A percentile compares a stretch with the other conserved stretches of the same genome.
Conservation (phyloP, 192 early-diverging fungal species). For the Polychytrium aggregatum region DNA sequence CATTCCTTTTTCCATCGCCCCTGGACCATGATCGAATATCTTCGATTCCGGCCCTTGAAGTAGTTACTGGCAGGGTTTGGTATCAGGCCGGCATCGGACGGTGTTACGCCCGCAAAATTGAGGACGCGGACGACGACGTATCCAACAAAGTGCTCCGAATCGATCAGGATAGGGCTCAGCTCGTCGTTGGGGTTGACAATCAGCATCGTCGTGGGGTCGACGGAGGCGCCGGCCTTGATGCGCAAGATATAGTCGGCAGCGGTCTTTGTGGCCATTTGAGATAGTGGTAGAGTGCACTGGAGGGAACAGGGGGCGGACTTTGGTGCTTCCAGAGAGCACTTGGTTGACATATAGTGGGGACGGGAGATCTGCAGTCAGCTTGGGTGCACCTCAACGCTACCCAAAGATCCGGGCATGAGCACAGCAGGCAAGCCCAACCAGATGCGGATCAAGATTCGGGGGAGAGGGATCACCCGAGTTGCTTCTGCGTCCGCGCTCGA, state of each 20-base stretch:
- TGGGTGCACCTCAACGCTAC: too few species aligned
- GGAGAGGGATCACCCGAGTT: too few species aligned
- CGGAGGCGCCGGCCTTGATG: conserved; percentile 14
- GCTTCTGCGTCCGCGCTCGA: too few species aligned
- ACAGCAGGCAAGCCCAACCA: too few species aligned
- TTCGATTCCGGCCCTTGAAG: conserved; percentile 25
- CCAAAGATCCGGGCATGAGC: too few species aligned
- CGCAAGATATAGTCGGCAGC: conserved; percentile 22
- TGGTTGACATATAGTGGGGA: too few species aligned
- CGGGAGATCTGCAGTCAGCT: too few species aligned
- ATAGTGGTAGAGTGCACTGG: too few species aligned
- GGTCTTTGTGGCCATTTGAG: too few species aligned
- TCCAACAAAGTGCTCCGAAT: conserved; percentile 21
- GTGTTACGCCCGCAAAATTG: conserved; percentile 22
- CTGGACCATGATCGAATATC: conserved; percentile 30
- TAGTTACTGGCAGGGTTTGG: conserved; percentile 19
- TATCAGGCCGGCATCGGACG: conserved; percentile 1
- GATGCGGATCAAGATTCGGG: too few species aligned
- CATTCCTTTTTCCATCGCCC: conserved; percentile 23
- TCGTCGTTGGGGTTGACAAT: conserved; percentile 26
- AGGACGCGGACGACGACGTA: conserved; percentile 22
- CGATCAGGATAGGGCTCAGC: conserved; percentile 17
- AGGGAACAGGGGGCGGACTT: too few species aligned
- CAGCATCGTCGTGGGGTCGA: conserved; percentile 6
- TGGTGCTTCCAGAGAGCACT: too few species aligned